Percentiles rank a stretch among this genome's conserved stretches.
These are phyloP conservation scores for Zalaria sp. DNA, from an alignment of 2,329 filamentous ascomycete species.

Conservation along the genomic window DNA sequence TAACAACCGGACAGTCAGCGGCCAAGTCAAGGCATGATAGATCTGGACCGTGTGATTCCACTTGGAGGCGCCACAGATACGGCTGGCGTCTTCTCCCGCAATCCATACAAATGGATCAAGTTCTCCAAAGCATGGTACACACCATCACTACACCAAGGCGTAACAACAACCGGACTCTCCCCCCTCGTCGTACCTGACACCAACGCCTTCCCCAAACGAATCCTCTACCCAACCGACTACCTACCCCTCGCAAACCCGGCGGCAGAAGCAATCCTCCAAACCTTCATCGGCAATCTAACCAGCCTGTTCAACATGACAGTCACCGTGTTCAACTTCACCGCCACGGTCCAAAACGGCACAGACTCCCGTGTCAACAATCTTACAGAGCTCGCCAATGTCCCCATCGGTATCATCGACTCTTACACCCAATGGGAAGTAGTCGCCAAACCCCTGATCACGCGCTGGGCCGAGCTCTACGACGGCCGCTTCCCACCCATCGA, in stretches of 20 bases:
- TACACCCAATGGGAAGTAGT: slow-evolving; percentile 21
- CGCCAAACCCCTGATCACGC: slow-evolving; percentile 17
- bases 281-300: slow-evolving; percentile 22
- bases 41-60: slow-evolving; percentile 8
- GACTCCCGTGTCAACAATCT: slow-evolving; percentile 17
- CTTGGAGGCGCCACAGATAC: slow-evolving; percentile 9
- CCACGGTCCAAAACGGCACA: slow-evolving; percentile 15
- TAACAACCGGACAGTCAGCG: slow-evolving; percentile 2
- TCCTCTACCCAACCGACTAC: slow-evolving; percentile 27
- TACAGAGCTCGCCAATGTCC: slow-evolving; percentile 13
- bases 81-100: slow-evolving; percentile 8
- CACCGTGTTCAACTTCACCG: slow-evolving; percentile 23
- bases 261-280: slow-evolving; percentile 23
- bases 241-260: slow-evolving; percentile 26
- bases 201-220: slow-evolving; percentile 21
- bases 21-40: slow-evolving; percentile 8
- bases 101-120: slow-evolving; percentile 14
- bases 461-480: slow-evolving; percentile 20
- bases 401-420: slow-evolving; percentile 17
- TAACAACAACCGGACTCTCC: slow-evolving; percentile 23
- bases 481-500: slow-evolving; percentile 27
- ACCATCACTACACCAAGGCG: slow-evolving; percentile 18
- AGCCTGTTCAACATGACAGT: slow-evolving; percentile 23
- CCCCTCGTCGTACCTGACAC: slow-evolving; percentile 21
- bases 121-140: slow-evolving; percentile 26